Base-by-base conservation (phyloP, 805 yeast genomes). In the Kodamaea sagamina region DNA sequence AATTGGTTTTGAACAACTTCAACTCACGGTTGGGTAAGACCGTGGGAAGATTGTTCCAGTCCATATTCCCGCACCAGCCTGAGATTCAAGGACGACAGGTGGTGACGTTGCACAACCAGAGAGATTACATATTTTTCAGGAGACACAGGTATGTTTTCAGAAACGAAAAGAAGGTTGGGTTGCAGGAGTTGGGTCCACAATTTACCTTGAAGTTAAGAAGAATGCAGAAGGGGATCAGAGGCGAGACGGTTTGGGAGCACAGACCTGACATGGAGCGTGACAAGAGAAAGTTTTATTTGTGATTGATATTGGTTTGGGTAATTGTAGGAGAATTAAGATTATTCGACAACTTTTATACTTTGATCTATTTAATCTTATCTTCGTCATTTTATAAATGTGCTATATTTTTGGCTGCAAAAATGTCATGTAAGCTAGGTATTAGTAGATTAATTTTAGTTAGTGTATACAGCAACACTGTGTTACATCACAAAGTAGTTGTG, bases 171-270 rank as follows among this genome's bases (percentile, higher is more conserved):
- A 83, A 81, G 55, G 97, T 92, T 1, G 99, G 98, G 6, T 68
- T 93, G 39, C 99, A 93, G 59, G 99, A 93, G 60, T 70, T 93
- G 34, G 99, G 99, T 0, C 99, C 99, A 1, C 97, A 90, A 64
- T 93, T 93, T 64, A 93, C 99, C 1, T 67, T 93, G 61, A 84
- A 86, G 59, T 68, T 93, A 53, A 80, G 96, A 64, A 77, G 98
- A 58, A 71, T 93, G 46, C 98, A 92, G 64, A 85, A 82, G 67
- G 99, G 98, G 41, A 77, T 93, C 56, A 82, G 82, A 58, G 95
- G 89, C 52, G 98, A 92, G 57, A 75, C 86, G 19, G 97, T 89
- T 57, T 92, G 98, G 97, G 97, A 93, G 65, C 96, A 89, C 68
- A 80, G 88, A 54, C 84, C 97, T 3, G 95, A 87, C 51, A 90